Conservation (phyloP, 106 monocot genomes). For the Cymbidium sinense region DNA sequence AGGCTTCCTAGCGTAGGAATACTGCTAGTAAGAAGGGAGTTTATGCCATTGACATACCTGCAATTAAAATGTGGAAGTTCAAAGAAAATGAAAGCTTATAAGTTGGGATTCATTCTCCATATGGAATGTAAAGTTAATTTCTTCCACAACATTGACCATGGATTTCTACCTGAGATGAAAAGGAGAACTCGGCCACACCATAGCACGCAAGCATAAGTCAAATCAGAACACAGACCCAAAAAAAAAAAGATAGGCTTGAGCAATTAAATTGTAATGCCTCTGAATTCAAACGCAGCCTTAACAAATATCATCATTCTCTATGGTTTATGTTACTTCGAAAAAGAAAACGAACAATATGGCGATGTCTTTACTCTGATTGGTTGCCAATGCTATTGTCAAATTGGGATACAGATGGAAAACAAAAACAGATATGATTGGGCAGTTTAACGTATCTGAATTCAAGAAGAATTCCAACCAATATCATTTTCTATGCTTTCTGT, state of each 20-base stretch:
- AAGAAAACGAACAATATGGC: no score
- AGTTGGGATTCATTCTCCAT: background rate
- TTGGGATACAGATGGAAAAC: no score
- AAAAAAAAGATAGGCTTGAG: no score
- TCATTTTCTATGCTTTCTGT: background rate
- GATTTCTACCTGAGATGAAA: background rate
- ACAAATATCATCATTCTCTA: no score
- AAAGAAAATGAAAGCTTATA: background rate
- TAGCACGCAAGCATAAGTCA: background rate
- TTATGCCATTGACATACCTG: conserved; percentile 99
- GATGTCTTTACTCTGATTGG: no score
- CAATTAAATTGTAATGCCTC: no score
- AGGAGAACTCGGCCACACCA: background rate
- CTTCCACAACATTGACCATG: background rate
- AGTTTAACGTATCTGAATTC: no score
- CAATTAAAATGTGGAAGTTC: conserved; percentile 6
- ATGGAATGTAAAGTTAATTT: background rate
- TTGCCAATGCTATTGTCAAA: no score
- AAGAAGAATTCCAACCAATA: no score
- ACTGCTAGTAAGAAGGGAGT: conserved; percentile 77
- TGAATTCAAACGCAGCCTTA: no score
- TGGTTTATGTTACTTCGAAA: background rate
- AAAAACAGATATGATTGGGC: no score
- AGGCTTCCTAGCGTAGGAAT: conserved; percentile 82
- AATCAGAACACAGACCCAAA: background rate